Conservation (phyloP, 768 basidiomycete genomes). For the Chalciporus pseudorubinellus region DNA sequence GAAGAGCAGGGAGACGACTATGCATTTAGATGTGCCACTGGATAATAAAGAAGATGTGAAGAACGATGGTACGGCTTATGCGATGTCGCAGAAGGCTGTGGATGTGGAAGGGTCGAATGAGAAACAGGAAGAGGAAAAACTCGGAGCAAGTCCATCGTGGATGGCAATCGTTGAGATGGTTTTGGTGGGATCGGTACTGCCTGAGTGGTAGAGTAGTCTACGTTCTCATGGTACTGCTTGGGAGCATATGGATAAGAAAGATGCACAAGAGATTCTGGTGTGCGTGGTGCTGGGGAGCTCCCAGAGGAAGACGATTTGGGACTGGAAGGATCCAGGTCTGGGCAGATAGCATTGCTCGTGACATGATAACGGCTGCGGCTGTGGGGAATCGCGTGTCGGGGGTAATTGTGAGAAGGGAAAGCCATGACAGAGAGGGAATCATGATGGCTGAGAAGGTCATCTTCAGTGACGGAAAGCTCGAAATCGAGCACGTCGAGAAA, state of each 20-base stretch:
- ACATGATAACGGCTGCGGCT: slow-evolving; percentile 16
- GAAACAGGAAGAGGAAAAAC: slow-evolving; percentile 48
- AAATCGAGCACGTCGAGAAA: slow-evolving; percentile 79
- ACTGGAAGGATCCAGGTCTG: slow-evolving; percentile 44
- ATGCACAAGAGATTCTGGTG: slow-evolving; percentile 26
- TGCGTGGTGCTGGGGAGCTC: slow-evolving; percentile 34
- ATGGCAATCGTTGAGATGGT: slow-evolving; percentile 22
- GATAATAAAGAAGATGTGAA: slow-evolving; percentile 22
- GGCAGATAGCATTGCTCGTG: slow-evolving; percentile 29
- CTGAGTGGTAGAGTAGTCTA: slow-evolving; percentile 26
- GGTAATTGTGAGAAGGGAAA: slow-evolving; percentile 25
- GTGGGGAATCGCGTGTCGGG: slow-evolving; percentile 26
- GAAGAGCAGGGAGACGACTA: slow-evolving; percentile 6
- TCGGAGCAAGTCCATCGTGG: slow-evolving; percentile 44
- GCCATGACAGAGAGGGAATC: slow-evolving; percentile 32
- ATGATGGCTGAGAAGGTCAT: slow-evolving; percentile 54
- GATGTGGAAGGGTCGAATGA: slow-evolving; percentile 8
- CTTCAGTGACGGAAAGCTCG: slow-evolving; percentile 63
- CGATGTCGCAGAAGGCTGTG: slow-evolving; percentile 17
- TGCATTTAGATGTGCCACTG: slow-evolving; percentile 24
- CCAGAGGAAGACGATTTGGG: slow-evolving; percentile 38
- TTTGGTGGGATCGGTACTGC: slow-evolving; percentile 24
- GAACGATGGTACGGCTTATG: slow-evolving; percentile 27
- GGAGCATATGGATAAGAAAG: slow-evolving; percentile 18
- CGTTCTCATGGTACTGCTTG: slow-evolving; percentile 29